These are phyloP conservation scores for Clavaria fumosa DNA, from an alignment of 768 basidiomycete genomes.

Conservation along the genomic window DNA sequence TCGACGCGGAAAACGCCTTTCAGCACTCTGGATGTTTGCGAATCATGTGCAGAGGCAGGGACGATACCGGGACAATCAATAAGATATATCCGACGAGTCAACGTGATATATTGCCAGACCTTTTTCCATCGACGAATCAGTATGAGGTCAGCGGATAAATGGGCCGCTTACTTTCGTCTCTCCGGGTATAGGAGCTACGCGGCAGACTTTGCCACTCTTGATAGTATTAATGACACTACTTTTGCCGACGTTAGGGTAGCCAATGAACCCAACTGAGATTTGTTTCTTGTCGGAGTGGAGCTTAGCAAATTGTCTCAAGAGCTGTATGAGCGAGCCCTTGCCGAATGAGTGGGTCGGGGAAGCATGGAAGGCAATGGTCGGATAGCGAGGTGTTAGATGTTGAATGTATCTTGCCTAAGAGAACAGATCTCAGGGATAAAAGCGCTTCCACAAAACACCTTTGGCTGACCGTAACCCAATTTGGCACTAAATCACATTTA, in stretches of 20 bases:
- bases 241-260: constrained; percentile 98
- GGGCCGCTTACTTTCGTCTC: constrained; percentile 65
- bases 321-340: constrained; percentile 94
- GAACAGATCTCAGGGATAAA: constrained; percentile 3
- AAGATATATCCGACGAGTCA: constrained; percentile 92
- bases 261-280: constrained; percentile 94
- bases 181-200: constrained; percentile 90
- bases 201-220: constrained; percentile 95
- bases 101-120: constrained; percentile 99
- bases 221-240: constrained; percentile 96
- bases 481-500: constrained; percentile 97
- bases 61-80: constrained; percentile 99
- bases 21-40: constrained; percentile 80
- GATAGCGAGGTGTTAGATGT: constrained; percentile 86
- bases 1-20: constrained; percentile 97
- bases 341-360: constrained; percentile 99
- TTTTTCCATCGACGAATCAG: constrained; percentile 14
- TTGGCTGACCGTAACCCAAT: constrained; percentile 87
- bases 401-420: constrained; percentile 85
- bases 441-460: constrained; percentile 2
- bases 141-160: background rate
- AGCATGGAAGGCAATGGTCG: constrained; percentile 96
- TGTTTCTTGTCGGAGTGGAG: constrained; percentile 99
- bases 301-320: constrained; percentile 90
- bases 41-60: constrained; percentile 82